phyloP scores from a whole-genome alignment of 1,139 yeast species.

The Diutina pseudorugosa region DNA sequence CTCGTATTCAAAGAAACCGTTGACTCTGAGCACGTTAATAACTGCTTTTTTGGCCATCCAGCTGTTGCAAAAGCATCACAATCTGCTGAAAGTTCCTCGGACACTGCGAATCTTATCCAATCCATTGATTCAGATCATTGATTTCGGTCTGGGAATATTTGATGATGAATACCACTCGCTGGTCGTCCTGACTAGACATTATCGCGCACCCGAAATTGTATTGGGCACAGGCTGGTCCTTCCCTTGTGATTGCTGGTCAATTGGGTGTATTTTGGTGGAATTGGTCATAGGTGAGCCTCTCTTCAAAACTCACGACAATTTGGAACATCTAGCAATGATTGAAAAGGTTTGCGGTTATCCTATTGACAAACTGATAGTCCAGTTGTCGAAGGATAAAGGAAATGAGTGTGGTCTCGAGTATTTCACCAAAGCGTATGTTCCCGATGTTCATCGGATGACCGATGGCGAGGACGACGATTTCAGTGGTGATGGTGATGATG shows the following conservation, averaged over 20 bases:
- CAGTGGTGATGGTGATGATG: conserved; percentile 10
- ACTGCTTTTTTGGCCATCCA: conserved; percentile 19
- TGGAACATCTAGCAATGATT: conserved; percentile 93
- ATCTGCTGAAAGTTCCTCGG: conserved; percentile 22
- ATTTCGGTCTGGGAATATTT: conserved; percentile 92
- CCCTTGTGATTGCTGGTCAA: conserved; percentile 94
- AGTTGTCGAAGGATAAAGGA: conserved; percentile 21
- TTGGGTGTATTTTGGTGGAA: conserved; percentile 90
- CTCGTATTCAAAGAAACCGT: conserved; percentile 23
- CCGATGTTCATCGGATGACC: conserved; percentile 5
- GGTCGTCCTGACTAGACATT: conserved; percentile 89
- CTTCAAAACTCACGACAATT: conserved; percentile 88
- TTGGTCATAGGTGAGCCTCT: conserved; percentile 91
- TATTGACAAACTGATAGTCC: conserved; percentile 28
- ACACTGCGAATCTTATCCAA: conserved; percentile 46
- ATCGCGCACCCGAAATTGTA: conserved; percentile 94
- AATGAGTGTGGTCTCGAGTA: conserved; percentile 33
- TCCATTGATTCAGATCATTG: conserved; percentile 82
- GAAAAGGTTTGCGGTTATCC: conserved; percentile 51
- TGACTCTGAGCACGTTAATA: conserved; percentile 24
- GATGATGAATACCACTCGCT: conserved; percentile 89
- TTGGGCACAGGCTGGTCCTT: conserved; percentile 87
- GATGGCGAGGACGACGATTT: conserved; percentile 13
- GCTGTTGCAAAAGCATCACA: conserved; percentile 8
- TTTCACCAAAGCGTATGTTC: conserved; percentile 20